Evolutionary conservation across 148 eudicot species (phyloP), one percentile per base, ranked within the genome.

Genomic region (Camellia lanceoleosa): DNA sequence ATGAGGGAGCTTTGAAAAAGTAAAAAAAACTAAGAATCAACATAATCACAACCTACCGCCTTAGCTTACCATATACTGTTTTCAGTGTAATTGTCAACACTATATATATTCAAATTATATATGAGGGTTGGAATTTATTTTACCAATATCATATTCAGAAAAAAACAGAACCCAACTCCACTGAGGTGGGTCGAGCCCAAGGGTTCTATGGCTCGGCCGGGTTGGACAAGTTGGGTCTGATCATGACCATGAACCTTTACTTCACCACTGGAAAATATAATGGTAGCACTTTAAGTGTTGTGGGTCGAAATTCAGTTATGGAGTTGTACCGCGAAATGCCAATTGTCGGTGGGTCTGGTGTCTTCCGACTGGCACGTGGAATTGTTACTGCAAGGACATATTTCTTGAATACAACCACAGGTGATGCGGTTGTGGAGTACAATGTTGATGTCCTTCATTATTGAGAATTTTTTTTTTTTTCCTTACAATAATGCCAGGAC

Each of bases 291-390:
- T 20, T 89, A 0, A 81, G 85, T 38, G 38, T 87, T 1, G 11
- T 83, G 9, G 84, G 85, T n/a, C 81, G 69, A 5, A 89, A 89
- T 67, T 43, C 86, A 44, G 72, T 81, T 2, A 12, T 73, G 43
- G 16, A 80, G 0, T 49, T 43, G 7, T 76, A 74, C 56, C 67
- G 88, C 23, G 89, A 89, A 78, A 68, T 89, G 64, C 63, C 88
- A 0, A 72, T 89, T 11, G 81, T 89, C 2, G 91, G 89, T 0
- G 91, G 91, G 16, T 79, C 86, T 0, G 86, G 88, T 30, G 5
- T 74, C 59, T 89, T 85, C 61, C 77, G 91, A 14, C 77, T 85
- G 78, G 91, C 85, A 10, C 80, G 84, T 5, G 91, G 89, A 12
- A 65, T 72, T 47, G 91, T 84, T 5, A 44, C 81, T 14, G 82